Evolutionary conservation across 345 rosid species (phyloP).

Genomic region (Eucalyptus curtisii): DNA sequence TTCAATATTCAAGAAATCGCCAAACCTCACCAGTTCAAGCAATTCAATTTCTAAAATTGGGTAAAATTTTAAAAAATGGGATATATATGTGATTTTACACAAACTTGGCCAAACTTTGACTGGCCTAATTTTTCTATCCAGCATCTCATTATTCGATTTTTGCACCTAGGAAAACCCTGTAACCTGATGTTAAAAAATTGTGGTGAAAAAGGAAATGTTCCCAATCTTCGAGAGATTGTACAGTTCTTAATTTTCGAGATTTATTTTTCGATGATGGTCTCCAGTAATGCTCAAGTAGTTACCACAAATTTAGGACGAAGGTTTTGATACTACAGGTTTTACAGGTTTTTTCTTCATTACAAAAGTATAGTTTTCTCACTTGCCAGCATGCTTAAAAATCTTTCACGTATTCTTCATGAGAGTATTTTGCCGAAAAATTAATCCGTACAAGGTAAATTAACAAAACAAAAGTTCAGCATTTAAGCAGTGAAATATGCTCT

Average conservation of each 20-base stretch:
- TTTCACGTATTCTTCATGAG: not conserved
- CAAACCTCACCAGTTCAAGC: not conserved
- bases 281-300: not conserved
- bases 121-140: not conserved
- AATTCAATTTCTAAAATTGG: no score
- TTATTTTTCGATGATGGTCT: not conserved
- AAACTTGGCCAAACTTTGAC: not conserved
- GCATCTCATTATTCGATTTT: not conserved
- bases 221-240: not conserved
- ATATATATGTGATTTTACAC: not conserved
- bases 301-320: not conserved
- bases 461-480: not conserved
- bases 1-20: not conserved
- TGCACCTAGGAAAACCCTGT: not conserved
- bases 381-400: not conserved
- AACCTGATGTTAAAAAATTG: not conserved
- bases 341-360: not conserved
- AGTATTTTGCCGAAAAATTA: not conserved
- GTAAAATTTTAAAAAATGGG: not conserved
- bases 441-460: not conserved
- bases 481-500: not conserved
- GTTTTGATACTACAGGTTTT: not conserved
- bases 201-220: not conserved
- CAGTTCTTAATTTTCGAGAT: not conserved
- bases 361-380: not conserved